Base-by-base conservation (phyloP, 257 asterid species). In the Primulina huaijiensis region DNA sequence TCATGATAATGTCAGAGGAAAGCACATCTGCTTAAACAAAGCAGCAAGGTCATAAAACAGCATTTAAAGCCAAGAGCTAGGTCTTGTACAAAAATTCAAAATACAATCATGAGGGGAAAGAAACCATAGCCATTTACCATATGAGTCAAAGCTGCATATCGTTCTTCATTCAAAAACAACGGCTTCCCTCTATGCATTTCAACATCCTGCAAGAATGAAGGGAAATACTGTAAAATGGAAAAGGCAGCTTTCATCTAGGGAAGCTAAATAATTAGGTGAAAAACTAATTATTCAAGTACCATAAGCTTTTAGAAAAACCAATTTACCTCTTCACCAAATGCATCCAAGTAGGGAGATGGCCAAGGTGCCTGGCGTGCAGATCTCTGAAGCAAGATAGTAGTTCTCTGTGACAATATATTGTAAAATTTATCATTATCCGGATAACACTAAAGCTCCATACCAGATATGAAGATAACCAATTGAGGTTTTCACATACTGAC, bases 311-410 rank as follows among this genome's bases (percentile, higher is more conserved):
- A 0, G 23, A 70, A 25, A 62, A 34, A 57, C 29, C 34, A 58
- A 71, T 43, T 76, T 86, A 89, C 99, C 99, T 94, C 99, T 88
- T 94, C 99, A 66, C 99, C 99, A 59, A 83, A 94, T 37, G 86
- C 87, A 84, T 94, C 99, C 85, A 94, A 88, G 78, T 94, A 94
- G 2, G 93, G 99, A 70, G 99, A 94, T 37, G 96, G 97, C 99
- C 99, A 94, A 46, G 89, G 90, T 65, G 99, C 96, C 80, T 89
- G 96, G 69, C 96, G 95, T 72, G 95, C 95, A 70, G 93, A 87
- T 76, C 97, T 84, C 79, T 91, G 99, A 65, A 94, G 97, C 82
- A 91, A 75, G 74, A 94, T 84, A 34, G 96, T 85, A 67, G 99
- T 94, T 85, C 80, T 89, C 99, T 94, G 79, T 74, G 8, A 71